Conservation (phyloP, 768 basidiomycete genomes). For the Auriscalpium microsporum region DNA sequence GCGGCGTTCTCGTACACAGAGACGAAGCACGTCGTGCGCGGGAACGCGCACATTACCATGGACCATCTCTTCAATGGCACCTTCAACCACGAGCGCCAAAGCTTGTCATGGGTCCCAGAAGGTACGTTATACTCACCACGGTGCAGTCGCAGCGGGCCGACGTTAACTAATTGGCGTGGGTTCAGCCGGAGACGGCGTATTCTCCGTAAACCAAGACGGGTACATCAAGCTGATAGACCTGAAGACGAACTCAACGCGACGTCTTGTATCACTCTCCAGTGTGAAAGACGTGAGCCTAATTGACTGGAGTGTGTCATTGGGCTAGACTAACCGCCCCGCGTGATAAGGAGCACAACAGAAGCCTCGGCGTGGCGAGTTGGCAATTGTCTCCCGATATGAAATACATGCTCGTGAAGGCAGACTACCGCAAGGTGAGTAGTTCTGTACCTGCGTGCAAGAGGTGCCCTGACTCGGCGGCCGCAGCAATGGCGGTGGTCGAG, state of each 20-base stretch:
- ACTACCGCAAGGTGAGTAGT: conserved; percentile 55
- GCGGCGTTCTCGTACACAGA: conserved; percentile 69
- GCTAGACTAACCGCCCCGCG: neutral
- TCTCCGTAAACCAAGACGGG: conserved; percentile 51
- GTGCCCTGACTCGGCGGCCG: neutral
- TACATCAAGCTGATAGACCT: conserved; percentile 77
- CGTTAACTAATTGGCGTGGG: neutral
- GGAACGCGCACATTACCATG: conserved; percentile 65
- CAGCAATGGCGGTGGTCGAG: conserved; percentile 94
- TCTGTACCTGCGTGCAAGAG: neutral
- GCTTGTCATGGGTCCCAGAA: conserved; percentile 84
- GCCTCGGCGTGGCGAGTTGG: conserved; percentile 54
- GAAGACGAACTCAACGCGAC: conserved; percentile 58
- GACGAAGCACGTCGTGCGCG: conserved; percentile 40
- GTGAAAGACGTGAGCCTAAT: conserved; percentile 51
- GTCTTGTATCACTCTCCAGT: conserved; percentile 49
- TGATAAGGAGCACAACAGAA: conserved; percentile 44
- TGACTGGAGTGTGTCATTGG: neutral
- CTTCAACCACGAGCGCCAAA: conserved; percentile 41
- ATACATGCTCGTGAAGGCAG: conserved; percentile 74
- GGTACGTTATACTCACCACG: conserved; percentile 39
- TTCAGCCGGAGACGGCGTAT: conserved; percentile 90
- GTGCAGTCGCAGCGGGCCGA: neutral
- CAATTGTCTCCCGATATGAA: conserved; percentile 86
- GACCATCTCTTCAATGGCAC: conserved; percentile 93